Percentiles rank a stretch among this genome's conserved stretches.
Evolutionary conservation across 1,284 basidiomycete species (phyloP).

Genomic region (Ustilago hordei): DNA sequence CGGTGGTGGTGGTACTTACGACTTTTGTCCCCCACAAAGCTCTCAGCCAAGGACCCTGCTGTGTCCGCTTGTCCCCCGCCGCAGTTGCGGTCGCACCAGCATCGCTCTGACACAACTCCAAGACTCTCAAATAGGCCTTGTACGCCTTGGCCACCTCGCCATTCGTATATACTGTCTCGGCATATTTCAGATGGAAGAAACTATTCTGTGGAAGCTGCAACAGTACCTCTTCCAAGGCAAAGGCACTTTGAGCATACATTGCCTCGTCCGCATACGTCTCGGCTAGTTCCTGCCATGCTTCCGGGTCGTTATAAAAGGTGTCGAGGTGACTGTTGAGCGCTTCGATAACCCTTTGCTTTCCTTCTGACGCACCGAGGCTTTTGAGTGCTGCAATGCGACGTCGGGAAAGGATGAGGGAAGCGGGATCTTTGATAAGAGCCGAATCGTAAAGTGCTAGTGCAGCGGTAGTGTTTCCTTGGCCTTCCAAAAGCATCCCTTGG

Average conservation of each 20-base stretch:
- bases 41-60: constrained; percentile 58
- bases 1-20: constrained; percentile 31
- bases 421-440: constrained; percentile 78
- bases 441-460: constrained; percentile 79
- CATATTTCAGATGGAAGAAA: constrained; percentile 83
- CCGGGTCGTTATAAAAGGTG: constrained; percentile 90
- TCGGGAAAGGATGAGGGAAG: constrained; percentile 83
- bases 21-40: constrained; percentile 67
- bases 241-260: constrained; percentile 78
- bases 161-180: constrained; percentile 86
- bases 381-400: constrained; percentile 79
- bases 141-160: constrained; percentile 73
- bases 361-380: constrained; percentile 16
- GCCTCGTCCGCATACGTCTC: constrained; percentile 84
- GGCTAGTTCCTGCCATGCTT: constrained; percentile 93
- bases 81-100: not conserved
- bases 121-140: constrained; percentile 63
- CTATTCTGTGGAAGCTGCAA: constrained; percentile 86
- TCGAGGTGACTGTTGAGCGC: constrained; percentile 86
- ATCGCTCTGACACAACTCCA: constrained; percentile 60
- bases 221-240: constrained; percentile 83
- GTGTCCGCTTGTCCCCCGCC: not conserved
- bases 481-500: constrained; percentile 87
- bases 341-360: constrained; percentile 75
- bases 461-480: constrained; percentile 72